These are phyloP conservation scores for Crithidia brevicula DNA, from an alignment of 208 protist species.

Conservation along the genomic window DNA sequence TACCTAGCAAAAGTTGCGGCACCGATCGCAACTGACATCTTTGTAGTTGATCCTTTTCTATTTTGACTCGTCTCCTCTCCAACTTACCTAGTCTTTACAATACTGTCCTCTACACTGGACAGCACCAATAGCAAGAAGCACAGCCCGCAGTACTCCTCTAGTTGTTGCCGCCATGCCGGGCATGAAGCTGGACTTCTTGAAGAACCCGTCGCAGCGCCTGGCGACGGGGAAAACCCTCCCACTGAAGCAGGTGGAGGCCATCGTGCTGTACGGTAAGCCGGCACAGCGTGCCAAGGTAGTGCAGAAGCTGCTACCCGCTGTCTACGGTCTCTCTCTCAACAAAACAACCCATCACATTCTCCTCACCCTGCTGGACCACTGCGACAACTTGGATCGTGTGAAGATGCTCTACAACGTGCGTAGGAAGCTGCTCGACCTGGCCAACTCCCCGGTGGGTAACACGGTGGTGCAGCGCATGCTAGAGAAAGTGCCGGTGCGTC, in stretches of 20 bases:
- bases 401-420: slow-evolving; percentile 85
- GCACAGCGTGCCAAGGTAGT: slow-evolving; percentile 86
- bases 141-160: too few relatives aligned
- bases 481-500: slow-evolving; percentile 69
- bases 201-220: slow-evolving; percentile 83
- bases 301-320: slow-evolving; percentile 72
- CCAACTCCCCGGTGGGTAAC: slow-evolving; percentile 78
- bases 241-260: slow-evolving; percentile 87
- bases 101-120: too few relatives aligned
- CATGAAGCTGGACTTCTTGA: slow-evolving; percentile 88
- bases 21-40: too few relatives aligned
- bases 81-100: too few relatives aligned
- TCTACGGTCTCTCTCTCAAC: slow-evolving; percentile 78
- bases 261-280: slow-evolving; percentile 82
- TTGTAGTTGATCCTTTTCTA: too few relatives aligned
- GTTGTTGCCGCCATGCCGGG: slow-evolving; percentile 50
- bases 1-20: too few relatives aligned
- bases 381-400: slow-evolving; percentile 78
- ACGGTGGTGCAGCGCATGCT: slow-evolving; percentile 80
- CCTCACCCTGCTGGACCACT: slow-evolving; percentile 70
- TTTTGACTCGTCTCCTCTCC: too few relatives aligned
- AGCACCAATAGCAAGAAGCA: too few relatives aligned
- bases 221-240: slow-evolving; percentile 84
- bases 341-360: slow-evolving; percentile 83
- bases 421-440: slow-evolving; percentile 77